Conservation (phyloP, 2,329 filamentous ascomycete genomes). For the Fusarium oxysporum region DNA sequence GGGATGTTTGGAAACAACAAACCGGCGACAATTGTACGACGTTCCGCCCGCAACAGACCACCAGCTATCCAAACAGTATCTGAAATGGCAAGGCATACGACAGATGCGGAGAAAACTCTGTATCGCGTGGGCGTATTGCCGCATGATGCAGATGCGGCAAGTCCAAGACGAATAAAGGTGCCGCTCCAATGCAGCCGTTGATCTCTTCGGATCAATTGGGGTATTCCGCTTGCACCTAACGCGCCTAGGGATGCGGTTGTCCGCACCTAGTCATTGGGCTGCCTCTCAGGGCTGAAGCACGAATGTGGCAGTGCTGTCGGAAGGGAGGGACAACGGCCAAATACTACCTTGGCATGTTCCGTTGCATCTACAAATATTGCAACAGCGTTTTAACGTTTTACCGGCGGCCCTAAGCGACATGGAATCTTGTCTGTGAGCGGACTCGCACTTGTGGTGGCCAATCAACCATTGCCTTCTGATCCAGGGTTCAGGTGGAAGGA, state of each 20-base stretch:
- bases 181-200: constrained; percentile 31
- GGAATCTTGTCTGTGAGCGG: neutral
- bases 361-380: constrained; percentile 18
- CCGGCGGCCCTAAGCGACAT: constrained; percentile 3
- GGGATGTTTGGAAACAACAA: constrained; percentile 22
- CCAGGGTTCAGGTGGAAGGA: neutral
- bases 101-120: constrained; percentile 34
- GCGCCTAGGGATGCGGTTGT: constrained; percentile 23
- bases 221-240: constrained; percentile 32
- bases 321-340: constrained; percentile 27
- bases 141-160: constrained; percentile 39
- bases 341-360: constrained; percentile 20
- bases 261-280: constrained; percentile 21
- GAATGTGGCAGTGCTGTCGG: constrained; percentile 36
- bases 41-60: constrained; percentile 14
- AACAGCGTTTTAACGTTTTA: constrained; percentile 16
- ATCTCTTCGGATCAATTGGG: constrained; percentile 43
- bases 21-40: constrained; percentile 17
- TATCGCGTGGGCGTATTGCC: constrained; percentile 30
- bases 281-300: constrained; percentile 35
- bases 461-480: neutral
- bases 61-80: constrained; percentile 21
- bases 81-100: constrained; percentile 22
- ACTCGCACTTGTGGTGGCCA: neutral
- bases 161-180: constrained; percentile 38